Evolutionary conservation across 352 stramenopile species (phyloP), one percentile per base, ranked within the genome.

Genomic region (Pythium apleroticum): DNA sequence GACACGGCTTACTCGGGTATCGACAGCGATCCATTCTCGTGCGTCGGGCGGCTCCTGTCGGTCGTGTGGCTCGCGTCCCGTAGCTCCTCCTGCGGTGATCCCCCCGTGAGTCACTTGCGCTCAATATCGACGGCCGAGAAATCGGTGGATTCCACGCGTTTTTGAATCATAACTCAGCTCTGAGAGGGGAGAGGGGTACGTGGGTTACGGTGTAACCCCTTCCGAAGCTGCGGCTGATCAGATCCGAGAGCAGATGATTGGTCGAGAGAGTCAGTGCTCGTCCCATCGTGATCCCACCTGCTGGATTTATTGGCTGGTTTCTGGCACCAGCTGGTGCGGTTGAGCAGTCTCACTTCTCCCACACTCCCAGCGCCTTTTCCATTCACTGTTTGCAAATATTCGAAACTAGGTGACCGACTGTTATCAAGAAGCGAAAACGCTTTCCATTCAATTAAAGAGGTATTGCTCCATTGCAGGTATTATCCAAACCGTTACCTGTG

Each of bases 291-390:
- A 15, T 41, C 43, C 53, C 17, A 62, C 61, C 52, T 45, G 52
- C 61, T 62, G 61, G 54, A 52, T 57, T 50, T 25, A 62, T 62
- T 62, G 61, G 61, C 61, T 68, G 61, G 61, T 68, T 68, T 68
- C 50, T 57, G 14, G 49, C 3, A 24, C 39, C 60, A 68, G 53
- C 53, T 63, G 61, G 43, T 19, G n/a, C 10, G 5, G 20, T 24
- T 50, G 24, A 52, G 39, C 25, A 27, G 33, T 43, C 53, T 57
- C 45, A 62, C 53, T 68, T 63, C 53, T 63, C 53, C 61, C 45
- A 58, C 50, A 22, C 5, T 37, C 30, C 30, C 30, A 33, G 30
- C n/a, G n/a, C 30, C 30, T 9, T 33, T 33, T 33, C 30, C 43
- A 50, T 45, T 45, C 37, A 45, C 37, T 45, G 37, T n/a, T 6